These are phyloP conservation scores for Xylariaceae sp. DNA, from an alignment of 2,329 filamentous ascomycete species.

Conservation along the genomic window DNA sequence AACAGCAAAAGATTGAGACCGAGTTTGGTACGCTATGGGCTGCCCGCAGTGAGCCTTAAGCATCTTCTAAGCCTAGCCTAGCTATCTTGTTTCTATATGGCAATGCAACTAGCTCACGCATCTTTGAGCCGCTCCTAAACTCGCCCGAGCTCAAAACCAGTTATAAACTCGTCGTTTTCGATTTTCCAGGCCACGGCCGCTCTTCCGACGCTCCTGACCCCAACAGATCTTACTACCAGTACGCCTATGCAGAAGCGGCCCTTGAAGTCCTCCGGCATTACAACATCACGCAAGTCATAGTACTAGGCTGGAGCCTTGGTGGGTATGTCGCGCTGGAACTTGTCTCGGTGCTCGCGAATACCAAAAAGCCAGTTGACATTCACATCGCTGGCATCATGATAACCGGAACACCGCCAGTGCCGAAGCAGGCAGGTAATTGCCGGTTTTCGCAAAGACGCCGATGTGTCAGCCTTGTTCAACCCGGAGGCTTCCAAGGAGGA, in stretches of 20 bases:
- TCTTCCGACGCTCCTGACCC: constrained; percentile 14
- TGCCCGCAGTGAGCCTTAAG: constrained; percentile 13
- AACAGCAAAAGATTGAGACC: constrained; percentile 11
- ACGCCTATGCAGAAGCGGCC: constrained; percentile 13
- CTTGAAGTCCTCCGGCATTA: constrained; percentile 12
- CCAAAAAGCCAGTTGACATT: constrained; percentile 13
- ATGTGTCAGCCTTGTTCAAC: constrained; percentile 12
- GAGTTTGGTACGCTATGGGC: constrained; percentile 3
- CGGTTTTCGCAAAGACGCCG: constrained; percentile 14
- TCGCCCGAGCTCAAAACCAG: constrained; percentile 12
- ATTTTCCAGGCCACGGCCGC: constrained; percentile 13
- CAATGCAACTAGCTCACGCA: constrained; percentile 12
- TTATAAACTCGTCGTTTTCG: constrained; percentile 13
- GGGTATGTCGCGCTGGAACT: constrained; percentile 13
- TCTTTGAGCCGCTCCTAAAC: constrained; percentile 11
- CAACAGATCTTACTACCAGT: constrained; percentile 13
- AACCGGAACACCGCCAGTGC: constrained; percentile 12
- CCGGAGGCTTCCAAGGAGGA: constrained; percentile 13
- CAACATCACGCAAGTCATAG: constrained; percentile 12
- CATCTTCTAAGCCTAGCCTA: constrained; percentile 11
- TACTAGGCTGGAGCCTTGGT: constrained; percentile 13
- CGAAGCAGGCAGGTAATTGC: constrained; percentile 10
- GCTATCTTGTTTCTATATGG: constrained; percentile 14
- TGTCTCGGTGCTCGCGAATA: constrained; percentile 1
- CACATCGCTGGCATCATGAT: constrained; percentile 13